Evolutionary conservation across 2,329 filamentous ascomycete species (phyloP).

Genomic region (Chrysoporthe deuterocubensis): DNA sequence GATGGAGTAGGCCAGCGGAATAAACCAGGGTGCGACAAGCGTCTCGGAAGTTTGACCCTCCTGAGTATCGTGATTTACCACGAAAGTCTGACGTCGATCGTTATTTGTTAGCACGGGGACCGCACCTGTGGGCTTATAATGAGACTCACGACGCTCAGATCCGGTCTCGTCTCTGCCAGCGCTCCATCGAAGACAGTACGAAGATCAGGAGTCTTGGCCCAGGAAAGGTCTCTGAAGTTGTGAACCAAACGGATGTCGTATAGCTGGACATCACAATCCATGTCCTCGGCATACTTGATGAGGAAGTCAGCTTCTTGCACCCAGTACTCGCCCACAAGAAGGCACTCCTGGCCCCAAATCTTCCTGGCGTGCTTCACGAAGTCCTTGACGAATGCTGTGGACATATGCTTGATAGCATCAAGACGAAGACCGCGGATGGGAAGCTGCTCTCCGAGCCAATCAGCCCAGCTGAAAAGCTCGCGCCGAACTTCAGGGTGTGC

Average conservation of each 20-base stretch:
- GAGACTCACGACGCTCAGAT: constrained; percentile 12
- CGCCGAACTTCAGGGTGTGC: constrained; percentile 37
- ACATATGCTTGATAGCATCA: constrained; percentile 42
- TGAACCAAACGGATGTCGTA: constrained; percentile 70
- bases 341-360: constrained; percentile 53
- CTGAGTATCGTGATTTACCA: constrained; percentile 68
- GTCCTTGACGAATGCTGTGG: constrained; percentile 36
- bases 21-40: constrained; percentile 65
- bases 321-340: constrained; percentile 75
- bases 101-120: background rate
- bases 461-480: constrained; percentile 39
- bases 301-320: constrained; percentile 59
- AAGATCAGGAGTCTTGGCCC: constrained; percentile 41
- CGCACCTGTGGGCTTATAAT: background rate
- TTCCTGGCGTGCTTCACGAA: constrained; percentile 34
- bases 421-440: constrained; percentile 39
- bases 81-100: constrained; percentile 55
- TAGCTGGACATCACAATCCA: constrained; percentile 59
- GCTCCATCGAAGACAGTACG: constrained; percentile 18
- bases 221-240: constrained; percentile 63
- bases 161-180: constrained; percentile 8
- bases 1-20: constrained; percentile 68
- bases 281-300: constrained; percentile 57
- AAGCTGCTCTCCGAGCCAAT: constrained; percentile 38
- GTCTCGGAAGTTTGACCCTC: constrained; percentile 41